Evolutionary conservation across 2,329 filamentous ascomycete species (phyloP), one percentile per base, ranked within the genome.

Genomic region (Hymenoscyphus repandus): DNA sequence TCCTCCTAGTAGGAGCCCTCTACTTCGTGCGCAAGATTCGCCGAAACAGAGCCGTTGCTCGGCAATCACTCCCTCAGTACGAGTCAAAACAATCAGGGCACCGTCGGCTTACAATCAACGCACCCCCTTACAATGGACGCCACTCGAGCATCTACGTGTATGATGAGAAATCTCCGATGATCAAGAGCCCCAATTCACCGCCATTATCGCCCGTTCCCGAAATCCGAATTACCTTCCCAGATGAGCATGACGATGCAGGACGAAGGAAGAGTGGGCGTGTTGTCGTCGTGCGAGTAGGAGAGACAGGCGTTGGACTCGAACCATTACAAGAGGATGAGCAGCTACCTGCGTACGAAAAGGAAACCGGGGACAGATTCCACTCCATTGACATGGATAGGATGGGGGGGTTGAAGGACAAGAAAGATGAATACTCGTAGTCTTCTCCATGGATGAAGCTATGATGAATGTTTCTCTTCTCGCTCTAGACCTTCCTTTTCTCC

Each of bases 161-260:
- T 68, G 82, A 87, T 63, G 85, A 89, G 69, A 90, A 93, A 70
- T 82, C 85, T 66, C 82, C 82, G 58, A 83, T 95, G 71, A 82
- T 92, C 59, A 78, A 83, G 58, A 88, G 88, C 70, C 86, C 88
- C 31, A 76, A 79, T 53, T 86, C 83, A 56, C 85, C 89, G 13
- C 88, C 91, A 18, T 75, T 86, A 62, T 88, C 86, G 41, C 85
- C 87, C n/a, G 79, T 97, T 27, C 93, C 93, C 17, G 88, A 97
- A 73, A 99, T 99, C 64, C 90, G 91, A 71, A 96, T 99, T 70
- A 97, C 93, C 33, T 97, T 99, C 75, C 93, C 93, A 13, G 89
- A 95, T 63, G 93, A 97, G 75, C 85, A 95, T 61, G 91, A 96
- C 66, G 88, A 90, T 60, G 74, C 81, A 49, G 92, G 92, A 61